Evolutionary conservation across 768 basidiomycete genomes (phyloP), one percentile per base, ranked within the genome.

Genomic region (Galerina sulciceps): DNA sequence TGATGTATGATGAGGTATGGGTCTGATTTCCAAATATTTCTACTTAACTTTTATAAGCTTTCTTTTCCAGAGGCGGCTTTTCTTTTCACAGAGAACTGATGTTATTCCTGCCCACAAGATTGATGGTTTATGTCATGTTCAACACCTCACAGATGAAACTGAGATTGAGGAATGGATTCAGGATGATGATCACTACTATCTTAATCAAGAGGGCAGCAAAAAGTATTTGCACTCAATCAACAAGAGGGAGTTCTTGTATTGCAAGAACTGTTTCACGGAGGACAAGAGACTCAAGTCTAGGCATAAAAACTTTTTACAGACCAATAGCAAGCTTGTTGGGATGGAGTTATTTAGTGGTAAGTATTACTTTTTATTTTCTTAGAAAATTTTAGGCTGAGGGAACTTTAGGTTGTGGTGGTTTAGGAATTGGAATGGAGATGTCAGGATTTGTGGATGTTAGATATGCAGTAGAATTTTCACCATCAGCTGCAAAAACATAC

Each of bases 321-420:
- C 71, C 10, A 73, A 82, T 41, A 77, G 75, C 8, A 81, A 80
- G 18, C 70, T 91, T 18, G 74, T 79, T 53, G 85, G 85, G 1
- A 59, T 92, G 55, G 90, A 92, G 65, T 73, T 92, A 5, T 92
- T 91, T 63, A 79, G 83, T 68, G 90, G 89, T 89, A 65, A 53
- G 73, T 61, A 31, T 53, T 20, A 43, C 47, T 58, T 1, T 15
- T 41, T 45, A 44, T 26, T 18, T 49, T 36, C 36, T 10, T 35
- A 4, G 51, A 11, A 57, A 2, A 53, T 22, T 11, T 47, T 11
- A 50, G 10, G 9, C n/a, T 41, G 48, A 40, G 50, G 45, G n/a
- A 23, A 1, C 44, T 17, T 13, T 57, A 91, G 89, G 90, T 69
- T 90, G 89, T 37, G 90, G 90, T 50, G 90, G 90, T 2, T 78